Evolutionary conservation across 768 basidiomycete genomes (phyloP).

Genomic region (Podaxis rugospora): DNA sequence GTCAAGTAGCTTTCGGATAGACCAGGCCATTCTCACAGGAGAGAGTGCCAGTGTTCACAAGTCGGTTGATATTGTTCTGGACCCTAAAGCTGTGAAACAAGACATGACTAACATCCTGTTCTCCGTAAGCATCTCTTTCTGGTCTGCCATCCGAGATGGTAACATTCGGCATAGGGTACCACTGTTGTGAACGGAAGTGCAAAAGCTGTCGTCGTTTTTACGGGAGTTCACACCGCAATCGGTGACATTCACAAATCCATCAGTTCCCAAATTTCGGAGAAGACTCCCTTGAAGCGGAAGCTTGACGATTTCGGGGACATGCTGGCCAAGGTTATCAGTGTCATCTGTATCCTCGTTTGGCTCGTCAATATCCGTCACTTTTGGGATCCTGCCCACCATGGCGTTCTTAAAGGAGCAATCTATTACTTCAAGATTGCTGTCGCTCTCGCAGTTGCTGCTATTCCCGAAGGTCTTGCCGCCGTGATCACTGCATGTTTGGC

Average conservation of each 20-base stretch:
- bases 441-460: constrained; percentile 96
- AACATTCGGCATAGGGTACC: constrained; percentile 59
- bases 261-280: constrained; percentile 86
- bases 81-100: constrained; percentile 86
- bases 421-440: constrained; percentile 99
- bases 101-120: constrained; percentile 98
- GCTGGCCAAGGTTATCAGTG: constrained; percentile 95
- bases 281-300: constrained; percentile 96
- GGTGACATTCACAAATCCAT: constrained; percentile 98
- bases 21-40: constrained; percentile 96
- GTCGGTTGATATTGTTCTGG: constrained; percentile 59
- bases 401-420: constrained; percentile 87
- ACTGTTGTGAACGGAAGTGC: constrained; percentile 94
- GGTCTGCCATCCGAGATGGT: not conserved
- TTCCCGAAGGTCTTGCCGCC: constrained; percentile 96
- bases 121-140: constrained; percentile 47
- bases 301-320: constrained; percentile 98
- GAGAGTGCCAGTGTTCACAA: constrained; percentile 92
- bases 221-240: constrained; percentile 85
- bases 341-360: constrained; percentile 98
- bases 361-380: constrained; percentile 96
- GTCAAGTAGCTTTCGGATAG: constrained; percentile 90
- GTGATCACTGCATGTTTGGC: constrained; percentile 98
- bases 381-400: constrained; percentile 90
- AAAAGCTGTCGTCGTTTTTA: constrained; percentile 82